Conservation (phyloP, 495 filamentous ascomycete species). For the Bombardia bombarda region DNA sequence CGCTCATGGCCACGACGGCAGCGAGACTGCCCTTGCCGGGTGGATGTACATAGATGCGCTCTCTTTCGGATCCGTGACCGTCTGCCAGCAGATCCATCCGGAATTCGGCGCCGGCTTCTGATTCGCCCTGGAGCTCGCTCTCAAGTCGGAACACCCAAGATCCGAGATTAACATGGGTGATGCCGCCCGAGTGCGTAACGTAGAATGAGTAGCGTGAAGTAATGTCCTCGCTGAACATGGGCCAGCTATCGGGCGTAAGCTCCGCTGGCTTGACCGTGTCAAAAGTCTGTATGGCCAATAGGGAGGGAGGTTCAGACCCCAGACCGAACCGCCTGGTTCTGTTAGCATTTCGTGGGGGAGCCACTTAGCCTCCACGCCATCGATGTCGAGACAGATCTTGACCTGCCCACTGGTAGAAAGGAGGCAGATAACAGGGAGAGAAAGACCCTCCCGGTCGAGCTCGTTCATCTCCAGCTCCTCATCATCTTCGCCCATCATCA, state of each 20-base stretch:
- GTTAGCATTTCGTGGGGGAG: slow-evolving; percentile 51
- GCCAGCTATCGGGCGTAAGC: slow-evolving; percentile 50
- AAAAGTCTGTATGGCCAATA: slow-evolving; percentile 48
- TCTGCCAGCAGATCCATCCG: slow-evolving; percentile 64
- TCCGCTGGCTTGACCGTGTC: slow-evolving; percentile 51
- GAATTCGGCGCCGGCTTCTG: slow-evolving; percentile 60
- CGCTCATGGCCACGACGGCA: slow-evolving; percentile 57
- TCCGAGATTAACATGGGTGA: slow-evolving; percentile 61
- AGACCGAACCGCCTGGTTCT: slow-evolving; percentile 25
- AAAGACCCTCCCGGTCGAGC: slow-evolving; percentile 55
- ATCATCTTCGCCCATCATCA: slow-evolving; percentile 56
- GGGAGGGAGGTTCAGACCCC: slow-evolving; percentile 20
- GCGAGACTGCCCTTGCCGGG: slow-evolving; percentile 38
- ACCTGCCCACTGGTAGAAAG: slow-evolving; percentile 65
- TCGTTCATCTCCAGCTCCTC: slow-evolving; percentile 46
- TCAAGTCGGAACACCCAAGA: slow-evolving; percentile 73
- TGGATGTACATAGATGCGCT: slow-evolving; percentile 47
- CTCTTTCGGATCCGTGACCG: slow-evolving; percentile 50
- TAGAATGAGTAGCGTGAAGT: slow-evolving; percentile 71
- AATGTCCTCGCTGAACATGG: slow-evolving; percentile 65
- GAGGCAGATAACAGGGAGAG: slow-evolving; percentile 65
- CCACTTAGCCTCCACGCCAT: slow-evolving; percentile 80
- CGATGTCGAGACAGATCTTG: slow-evolving; percentile 70
- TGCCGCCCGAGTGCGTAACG: slow-evolving; percentile 62
- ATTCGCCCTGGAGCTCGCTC: slow-evolving; percentile 59